phyloP scores from a whole-genome alignment of 2,329 filamentous ascomycete species.

The Fonsecaea nubica region DNA sequence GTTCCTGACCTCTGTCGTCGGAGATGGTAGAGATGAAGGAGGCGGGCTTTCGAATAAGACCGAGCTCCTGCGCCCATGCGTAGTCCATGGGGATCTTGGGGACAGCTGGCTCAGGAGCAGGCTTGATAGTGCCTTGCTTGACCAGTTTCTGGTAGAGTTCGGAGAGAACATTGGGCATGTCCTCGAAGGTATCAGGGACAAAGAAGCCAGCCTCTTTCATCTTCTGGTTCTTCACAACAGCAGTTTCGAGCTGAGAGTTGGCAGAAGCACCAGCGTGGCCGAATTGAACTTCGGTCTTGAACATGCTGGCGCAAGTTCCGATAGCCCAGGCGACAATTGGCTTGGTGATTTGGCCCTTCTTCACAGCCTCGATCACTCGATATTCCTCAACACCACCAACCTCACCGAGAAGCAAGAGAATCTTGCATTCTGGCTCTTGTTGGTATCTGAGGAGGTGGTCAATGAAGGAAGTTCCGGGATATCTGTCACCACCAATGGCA shows the following conservation, averaged over 20 bases:
- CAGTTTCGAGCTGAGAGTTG: conserved; percentile 99
- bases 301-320: conserved; percentile 98
- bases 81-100: conserved; percentile 99
- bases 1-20: conserved; percentile 98
- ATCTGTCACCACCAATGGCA: conserved; percentile 98
- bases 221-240: conserved; percentile 91
- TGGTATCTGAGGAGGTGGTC: conserved; percentile 98
- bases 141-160: conserved; percentile 88
- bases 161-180: conserved; percentile 78
- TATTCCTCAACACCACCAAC: conserved; percentile 99
- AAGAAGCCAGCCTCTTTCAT: conserved; percentile 95
- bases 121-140: conserved; percentile 81
- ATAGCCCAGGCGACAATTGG: conserved; percentile 99
- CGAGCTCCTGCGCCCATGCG: conserved; percentile 98
- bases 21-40: conserved; percentile 99
- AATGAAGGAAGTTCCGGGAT: conserved; percentile 98
- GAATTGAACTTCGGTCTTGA: conserved; percentile 99
- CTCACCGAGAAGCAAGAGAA: conserved; percentile 92
- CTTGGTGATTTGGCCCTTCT: conserved; percentile 94
- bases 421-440: conserved; percentile 96
- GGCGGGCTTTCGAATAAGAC: conserved; percentile 98
- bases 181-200: conserved; percentile 96
- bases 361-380: conserved; percentile 97
- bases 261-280: conserved; percentile 98
- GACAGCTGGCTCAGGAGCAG: conserved; percentile 84